These are phyloP conservation scores for Suillus tomentosus DNA, from an alignment of 768 basidiomycete species.

Conservation along the genomic window DNA sequence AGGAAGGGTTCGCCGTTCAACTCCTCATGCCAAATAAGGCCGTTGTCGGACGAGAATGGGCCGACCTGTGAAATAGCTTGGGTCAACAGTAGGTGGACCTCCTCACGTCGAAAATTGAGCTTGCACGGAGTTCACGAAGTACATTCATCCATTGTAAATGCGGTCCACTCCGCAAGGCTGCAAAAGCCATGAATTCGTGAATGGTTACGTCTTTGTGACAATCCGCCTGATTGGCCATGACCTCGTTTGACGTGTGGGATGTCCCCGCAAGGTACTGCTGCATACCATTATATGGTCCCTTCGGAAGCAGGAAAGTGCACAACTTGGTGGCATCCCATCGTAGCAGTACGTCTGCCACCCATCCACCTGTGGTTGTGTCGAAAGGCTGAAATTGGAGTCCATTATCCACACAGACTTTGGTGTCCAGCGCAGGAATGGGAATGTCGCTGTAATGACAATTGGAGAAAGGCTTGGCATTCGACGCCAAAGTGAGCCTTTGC, in stretches of 20 bases:
- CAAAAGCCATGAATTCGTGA: slow-evolving; percentile 50
- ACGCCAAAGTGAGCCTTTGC: slow-evolving; percentile 26
- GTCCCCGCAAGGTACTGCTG: slow-evolving; percentile 39
- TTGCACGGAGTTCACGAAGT: slow-evolving; percentile 42
- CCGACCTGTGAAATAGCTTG: slow-evolving; percentile 51
- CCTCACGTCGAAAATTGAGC: slow-evolving; percentile 42
- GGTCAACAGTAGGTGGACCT: slow-evolving; percentile 43
- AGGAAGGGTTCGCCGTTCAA: slow-evolving; percentile 38
- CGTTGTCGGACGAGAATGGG: slow-evolving; percentile 17
- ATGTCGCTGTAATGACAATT: slow-evolving; percentile 19
- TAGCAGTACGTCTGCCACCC: slow-evolving; percentile 17
- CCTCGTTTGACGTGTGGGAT: slow-evolving; percentile 43
- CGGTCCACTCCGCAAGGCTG: slow-evolving; percentile 45
- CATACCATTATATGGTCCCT: slow-evolving; percentile 35
- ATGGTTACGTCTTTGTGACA: slow-evolving; percentile 43
- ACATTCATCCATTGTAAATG: slow-evolving; percentile 55
- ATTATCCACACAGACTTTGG: slow-evolving; percentile 34
- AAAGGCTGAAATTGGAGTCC: slow-evolving; percentile 35
- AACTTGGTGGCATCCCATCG: background rate
- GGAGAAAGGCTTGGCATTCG: slow-evolving; percentile 25
- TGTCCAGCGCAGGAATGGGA: slow-evolving; percentile 18
- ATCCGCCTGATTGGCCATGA: slow-evolving; percentile 42
- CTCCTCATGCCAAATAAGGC: slow-evolving; percentile 46
- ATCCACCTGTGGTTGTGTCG: slow-evolving; percentile 24
- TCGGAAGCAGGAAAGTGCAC: slow-evolving; percentile 38